Percentiles rank a stretch among this genome's conserved stretches.
Evolutionary conservation across 2,329 filamentous ascomycete genomes (phyloP).

Genomic region (Penicillium sp.): DNA sequence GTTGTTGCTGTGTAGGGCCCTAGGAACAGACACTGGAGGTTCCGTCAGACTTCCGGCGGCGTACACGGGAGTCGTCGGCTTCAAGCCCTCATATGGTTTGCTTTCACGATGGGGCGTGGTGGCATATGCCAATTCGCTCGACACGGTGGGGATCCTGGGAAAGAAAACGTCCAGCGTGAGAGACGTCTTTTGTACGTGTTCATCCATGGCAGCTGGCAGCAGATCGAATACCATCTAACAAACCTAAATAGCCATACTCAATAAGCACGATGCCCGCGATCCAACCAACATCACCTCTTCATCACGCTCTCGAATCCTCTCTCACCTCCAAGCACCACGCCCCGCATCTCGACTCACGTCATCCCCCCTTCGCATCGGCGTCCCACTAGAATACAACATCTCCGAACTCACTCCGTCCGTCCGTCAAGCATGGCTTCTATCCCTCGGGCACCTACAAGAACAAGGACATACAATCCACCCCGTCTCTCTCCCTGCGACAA

Average conservation of each 20-base stretch:
- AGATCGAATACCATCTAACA: constrained; percentile 19
- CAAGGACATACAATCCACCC: constrained; percentile 74
- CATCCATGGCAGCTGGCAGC: no score
- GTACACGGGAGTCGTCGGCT: constrained; percentile 80
- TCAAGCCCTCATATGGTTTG: constrained; percentile 90
- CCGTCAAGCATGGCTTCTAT: constrained; percentile 68
- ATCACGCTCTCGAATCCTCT: constrained; percentile 57
- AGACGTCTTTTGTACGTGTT: constrained; percentile 54
- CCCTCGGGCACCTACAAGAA: constrained; percentile 62
- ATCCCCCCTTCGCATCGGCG: constrained; percentile 56
- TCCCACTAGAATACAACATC: constrained; percentile 83
- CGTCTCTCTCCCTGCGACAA: constrained; percentile 80
- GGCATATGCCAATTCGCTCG: constrained; percentile 88
- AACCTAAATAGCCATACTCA: constrained; percentile 48
- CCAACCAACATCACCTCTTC: constrained; percentile 69
- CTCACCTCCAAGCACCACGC: constrained; percentile 46
- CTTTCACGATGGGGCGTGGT: constrained; percentile 84
- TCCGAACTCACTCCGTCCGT: constrained; percentile 73
- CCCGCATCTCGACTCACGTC: constrained; percentile 32
- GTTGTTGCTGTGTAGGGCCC: constrained; percentile 54
- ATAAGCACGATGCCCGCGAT: constrained; percentile 69
- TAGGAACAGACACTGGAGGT: constrained; percentile 93
- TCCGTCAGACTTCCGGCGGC: constrained; percentile 85
- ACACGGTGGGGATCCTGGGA: constrained; percentile 81
- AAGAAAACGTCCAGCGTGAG: constrained; percentile 56